phyloP scores from a whole-genome alignment of 2,329 filamentous ascomycete species.

The Decorospora gaudefroyi region DNA sequence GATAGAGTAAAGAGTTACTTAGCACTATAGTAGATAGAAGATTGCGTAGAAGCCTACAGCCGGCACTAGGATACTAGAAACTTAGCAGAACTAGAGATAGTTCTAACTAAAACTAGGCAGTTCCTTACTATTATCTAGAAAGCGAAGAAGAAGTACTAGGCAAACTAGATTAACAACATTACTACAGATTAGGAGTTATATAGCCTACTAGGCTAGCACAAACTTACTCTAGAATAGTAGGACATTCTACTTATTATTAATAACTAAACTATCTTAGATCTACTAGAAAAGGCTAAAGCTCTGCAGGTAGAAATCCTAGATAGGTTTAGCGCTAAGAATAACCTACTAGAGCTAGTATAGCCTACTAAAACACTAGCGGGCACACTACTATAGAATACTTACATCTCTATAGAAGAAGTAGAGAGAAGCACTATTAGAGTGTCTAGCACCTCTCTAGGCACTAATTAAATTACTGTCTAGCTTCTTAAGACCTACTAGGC shows the following conservation, averaged over 20 bases:
- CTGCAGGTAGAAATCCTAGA: constrained; percentile 1
- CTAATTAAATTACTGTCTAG: not conserved
- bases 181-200: not conserved
- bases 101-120: not conserved
- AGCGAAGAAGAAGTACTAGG: constrained; percentile 2
- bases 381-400: not conserved
- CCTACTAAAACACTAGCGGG: not conserved
- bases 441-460: constrained; percentile 1
- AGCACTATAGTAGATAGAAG: not conserved
- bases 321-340: not conserved
- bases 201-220: constrained; percentile 4
- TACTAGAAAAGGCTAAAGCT: constrained; percentile 6
- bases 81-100: not conserved
- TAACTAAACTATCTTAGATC: not conserved
- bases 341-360: not conserved
- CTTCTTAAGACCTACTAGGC: constrained; percentile 5
- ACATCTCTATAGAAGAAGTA: constrained; percentile 3
- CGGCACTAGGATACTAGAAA: too few species aligned
- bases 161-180: not conserved
- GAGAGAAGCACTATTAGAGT: constrained; percentile 1
- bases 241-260: constrained; percentile 5
- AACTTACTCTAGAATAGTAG: constrained; percentile 1
- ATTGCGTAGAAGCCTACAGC: too few species aligned
- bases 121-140: not conserved
- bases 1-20: not conserved